Evolutionary conservation across 2,329 filamentous ascomycete genomes (phyloP).

Genomic region (Thelonectria rubi): DNA sequence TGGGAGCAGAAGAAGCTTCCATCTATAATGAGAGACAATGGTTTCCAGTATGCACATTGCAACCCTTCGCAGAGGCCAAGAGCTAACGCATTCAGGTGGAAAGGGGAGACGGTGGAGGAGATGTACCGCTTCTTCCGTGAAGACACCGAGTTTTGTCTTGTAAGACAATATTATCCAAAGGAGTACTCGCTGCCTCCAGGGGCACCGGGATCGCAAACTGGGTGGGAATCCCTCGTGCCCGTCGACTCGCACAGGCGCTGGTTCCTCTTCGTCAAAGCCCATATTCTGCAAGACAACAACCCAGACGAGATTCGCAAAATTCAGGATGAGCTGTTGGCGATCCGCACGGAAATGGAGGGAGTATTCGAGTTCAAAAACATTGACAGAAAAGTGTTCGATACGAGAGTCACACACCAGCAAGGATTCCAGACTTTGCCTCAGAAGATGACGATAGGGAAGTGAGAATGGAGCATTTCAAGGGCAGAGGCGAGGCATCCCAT

Average conservation of each 20-base stretch:
- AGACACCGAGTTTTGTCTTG: slow-evolving; percentile 63
- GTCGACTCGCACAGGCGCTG: slow-evolving; percentile 61
- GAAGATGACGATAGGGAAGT: slow-evolving; percentile 48
- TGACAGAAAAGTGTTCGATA: slow-evolving; percentile 64
- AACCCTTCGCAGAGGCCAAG: fast-evolving
- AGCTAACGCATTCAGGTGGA: slow-evolving; percentile 51
- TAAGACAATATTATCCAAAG: slow-evolving; percentile 56
- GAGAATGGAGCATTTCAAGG: slow-evolving; percentile 22
- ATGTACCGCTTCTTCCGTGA: slow-evolving; percentile 62
- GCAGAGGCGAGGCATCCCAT: neutral
- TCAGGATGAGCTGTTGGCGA: slow-evolving; percentile 58
- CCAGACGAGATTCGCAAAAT: slow-evolving; percentile 66
- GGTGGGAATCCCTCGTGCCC: slow-evolving; percentile 57
- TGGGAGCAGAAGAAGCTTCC: slow-evolving; percentile 60
- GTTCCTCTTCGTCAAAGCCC: slow-evolving; percentile 63
- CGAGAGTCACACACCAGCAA: slow-evolving; percentile 54
- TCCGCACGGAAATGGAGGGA: slow-evolving; percentile 59
- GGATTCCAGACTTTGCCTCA: slow-evolving; percentile 52
- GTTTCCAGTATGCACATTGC: slow-evolving; percentile 55
- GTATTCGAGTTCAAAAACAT: slow-evolving; percentile 62
- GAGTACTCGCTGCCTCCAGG: slow-evolving; percentile 30
- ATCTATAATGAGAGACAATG: slow-evolving; percentile 60
- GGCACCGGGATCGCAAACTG: slow-evolving; percentile 48
- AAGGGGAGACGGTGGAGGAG: slow-evolving; percentile 63
- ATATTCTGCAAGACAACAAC: slow-evolving; percentile 65